Percentiles rank a stretch among this genome's conserved stretches.
These are phyloP conservation scores for Mucor piriformis DNA, from an alignment of 371 early-diverging fungal species.

Conservation along the genomic window DNA sequence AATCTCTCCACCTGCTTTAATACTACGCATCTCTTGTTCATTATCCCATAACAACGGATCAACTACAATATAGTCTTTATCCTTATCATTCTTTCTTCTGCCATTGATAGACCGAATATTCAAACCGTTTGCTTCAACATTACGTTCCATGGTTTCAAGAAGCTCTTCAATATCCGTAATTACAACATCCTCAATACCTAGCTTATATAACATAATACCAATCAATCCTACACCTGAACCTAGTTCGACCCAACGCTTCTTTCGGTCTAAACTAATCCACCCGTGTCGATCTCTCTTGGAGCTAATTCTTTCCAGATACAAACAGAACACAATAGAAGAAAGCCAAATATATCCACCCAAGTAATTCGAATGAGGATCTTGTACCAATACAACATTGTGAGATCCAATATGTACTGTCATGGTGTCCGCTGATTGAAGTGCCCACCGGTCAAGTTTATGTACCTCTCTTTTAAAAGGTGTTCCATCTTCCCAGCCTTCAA, in stretches of 20 bases:
- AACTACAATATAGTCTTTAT: conserved; percentile 28
- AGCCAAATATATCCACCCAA: conserved; percentile 54
- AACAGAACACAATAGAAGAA: conserved; percentile 51
- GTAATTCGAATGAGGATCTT: conserved; percentile 55
- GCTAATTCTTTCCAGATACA: conserved; percentile 40
- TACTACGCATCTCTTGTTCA: conserved; percentile 33
- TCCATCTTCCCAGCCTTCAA: conserved; percentile 61
- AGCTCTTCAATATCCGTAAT: conserved; percentile 54
- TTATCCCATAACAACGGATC: conserved; percentile 54
- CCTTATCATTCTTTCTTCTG: conserved; percentile 35
- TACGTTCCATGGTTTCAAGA: conserved; percentile 44
- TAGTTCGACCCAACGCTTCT: conserved; percentile 52
- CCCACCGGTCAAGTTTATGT: conserved; percentile 57
- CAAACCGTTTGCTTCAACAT: conserved; percentile 48
- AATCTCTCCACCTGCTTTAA: conserved; percentile 39
- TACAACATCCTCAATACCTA: conserved; percentile 47
- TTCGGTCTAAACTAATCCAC: conserved; percentile 42
- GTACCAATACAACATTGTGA: conserved; percentile 42
- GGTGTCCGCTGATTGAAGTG: conserved; percentile 51
- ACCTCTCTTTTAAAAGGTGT: conserved; percentile 38
- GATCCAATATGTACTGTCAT: conserved; percentile 45
- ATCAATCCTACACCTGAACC: conserved; percentile 58
- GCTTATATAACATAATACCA: conserved; percentile 49
- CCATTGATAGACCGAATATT: conserved; percentile 41
- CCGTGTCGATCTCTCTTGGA: conserved; percentile 31